These are phyloP conservation scores for Chaetomium globosum DNA, from an alignment of 2,329 filamentous ascomycete species.

Conservation along the genomic window DNA sequence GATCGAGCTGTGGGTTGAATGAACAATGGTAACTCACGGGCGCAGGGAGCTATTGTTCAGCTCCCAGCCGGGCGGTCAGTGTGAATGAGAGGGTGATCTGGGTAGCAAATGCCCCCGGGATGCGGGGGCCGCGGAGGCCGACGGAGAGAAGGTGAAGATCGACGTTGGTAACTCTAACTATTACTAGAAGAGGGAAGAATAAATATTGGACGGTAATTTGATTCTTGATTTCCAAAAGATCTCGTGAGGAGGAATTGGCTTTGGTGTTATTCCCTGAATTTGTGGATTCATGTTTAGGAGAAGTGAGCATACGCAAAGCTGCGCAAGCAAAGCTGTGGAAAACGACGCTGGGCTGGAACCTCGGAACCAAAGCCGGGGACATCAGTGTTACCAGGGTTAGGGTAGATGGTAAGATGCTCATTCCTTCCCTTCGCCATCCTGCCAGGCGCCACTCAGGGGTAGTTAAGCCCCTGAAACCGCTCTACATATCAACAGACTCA, in stretches of 20 bases:
- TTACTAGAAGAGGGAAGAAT: background rate
- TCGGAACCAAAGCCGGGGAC: too few species aligned
- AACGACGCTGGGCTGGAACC: background rate
- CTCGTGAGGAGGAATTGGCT: background rate
- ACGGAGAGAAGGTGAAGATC: background rate
- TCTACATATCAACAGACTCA: background rate
- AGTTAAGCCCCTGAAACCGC: background rate
- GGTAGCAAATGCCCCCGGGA: background rate
- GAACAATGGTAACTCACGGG: background rate
- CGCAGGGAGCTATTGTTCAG: background rate
- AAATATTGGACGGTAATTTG: background rate
- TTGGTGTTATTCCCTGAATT: background rate
- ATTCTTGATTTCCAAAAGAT: background rate
- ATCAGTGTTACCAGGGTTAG: background rate
- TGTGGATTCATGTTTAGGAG: background rate
- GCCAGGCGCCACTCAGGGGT: background rate
- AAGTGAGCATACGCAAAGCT: background rate
- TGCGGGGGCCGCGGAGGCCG: constrained; percentile 19
- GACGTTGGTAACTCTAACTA: background rate
- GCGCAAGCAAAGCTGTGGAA: background rate
- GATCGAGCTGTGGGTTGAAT: background rate
- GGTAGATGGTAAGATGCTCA: background rate
- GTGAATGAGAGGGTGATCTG: background rate
- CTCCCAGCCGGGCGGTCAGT: background rate
- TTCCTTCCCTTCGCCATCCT: background rate